Percentiles rank a stretch among this genome's conserved stretches.
These are phyloP conservation scores for Rutstroemia sp. DNA, from an alignment of 2,329 filamentous ascomycete genomes.

Conservation along the genomic window DNA sequence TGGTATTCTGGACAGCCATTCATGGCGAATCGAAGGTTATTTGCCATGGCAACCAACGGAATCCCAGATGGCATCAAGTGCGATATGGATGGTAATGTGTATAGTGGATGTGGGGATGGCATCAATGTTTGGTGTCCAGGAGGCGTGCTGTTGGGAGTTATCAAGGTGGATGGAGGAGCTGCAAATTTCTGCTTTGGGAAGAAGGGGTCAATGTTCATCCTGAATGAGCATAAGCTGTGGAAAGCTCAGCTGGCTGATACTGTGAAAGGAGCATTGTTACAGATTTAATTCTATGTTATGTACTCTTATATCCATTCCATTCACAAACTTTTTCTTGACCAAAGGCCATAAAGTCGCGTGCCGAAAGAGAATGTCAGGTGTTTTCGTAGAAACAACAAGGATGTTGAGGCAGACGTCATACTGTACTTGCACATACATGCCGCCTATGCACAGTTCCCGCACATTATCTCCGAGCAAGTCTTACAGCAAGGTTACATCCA, in stretches of 20 bases:
- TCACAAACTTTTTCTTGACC: not conserved
- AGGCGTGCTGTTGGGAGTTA: conserved; percentile 46
- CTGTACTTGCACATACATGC: no score
- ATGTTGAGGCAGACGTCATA: no score
- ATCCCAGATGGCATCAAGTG: conserved; percentile 51
- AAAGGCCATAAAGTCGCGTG: not conserved
- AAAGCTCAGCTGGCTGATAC: conserved; percentile 4
- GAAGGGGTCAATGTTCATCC: conserved; percentile 11
- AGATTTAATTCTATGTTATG: not conserved
- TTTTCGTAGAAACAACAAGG: no score
- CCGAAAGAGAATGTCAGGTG: no score
- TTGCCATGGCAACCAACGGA: conserved; percentile 45
- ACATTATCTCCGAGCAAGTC: no score
- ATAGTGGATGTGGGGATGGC: conserved; percentile 45
- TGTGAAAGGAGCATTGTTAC: not conserved
- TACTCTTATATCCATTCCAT: no score
- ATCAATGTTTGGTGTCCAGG: conserved; percentile 43
- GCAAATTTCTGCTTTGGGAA: conserved; percentile 13
- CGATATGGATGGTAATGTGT: conserved; percentile 45
- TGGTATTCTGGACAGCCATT: conserved; percentile 1
- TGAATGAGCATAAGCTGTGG: conserved; percentile 15
- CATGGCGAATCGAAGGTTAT: conserved; percentile 30
- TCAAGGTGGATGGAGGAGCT: conserved; percentile 30
- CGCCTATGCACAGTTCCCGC: no score
- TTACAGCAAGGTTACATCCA: no score